Conservation (phyloP, 225 moss, liverwort and hornwort species). For the Pseudoscleropodium purum region DNA sequence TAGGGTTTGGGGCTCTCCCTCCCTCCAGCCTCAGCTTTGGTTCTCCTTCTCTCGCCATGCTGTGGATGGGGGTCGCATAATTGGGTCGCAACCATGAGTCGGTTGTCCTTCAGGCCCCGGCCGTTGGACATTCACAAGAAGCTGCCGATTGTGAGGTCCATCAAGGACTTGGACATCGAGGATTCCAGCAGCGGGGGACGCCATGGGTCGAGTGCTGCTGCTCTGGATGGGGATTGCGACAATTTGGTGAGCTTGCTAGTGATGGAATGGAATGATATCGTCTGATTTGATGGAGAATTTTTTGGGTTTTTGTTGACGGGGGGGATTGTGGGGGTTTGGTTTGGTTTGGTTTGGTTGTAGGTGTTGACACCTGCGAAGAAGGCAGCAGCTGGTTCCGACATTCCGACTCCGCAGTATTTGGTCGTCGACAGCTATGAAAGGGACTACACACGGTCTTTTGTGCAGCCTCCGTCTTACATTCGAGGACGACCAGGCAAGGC, state of each 20-base stretch:
- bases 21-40: not conserved
- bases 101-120: slow-evolving; percentile 99
- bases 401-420: slow-evolving; percentile 90
- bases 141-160: slow-evolving; percentile 95
- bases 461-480: slow-evolving; percentile 95
- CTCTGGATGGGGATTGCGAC: slow-evolving; percentile 81
- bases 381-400: slow-evolving; percentile 75
- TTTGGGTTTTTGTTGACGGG: not conserved
- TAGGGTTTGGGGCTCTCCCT: slow-evolving; percentile 19
- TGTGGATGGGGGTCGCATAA: not conserved
- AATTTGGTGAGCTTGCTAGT: slow-evolving; percentile 12
- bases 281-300: not conserved
- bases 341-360: slow-evolving; percentile 5
- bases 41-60: not conserved
- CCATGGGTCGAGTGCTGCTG: slow-evolving; percentile 36
- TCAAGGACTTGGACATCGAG: slow-evolving; percentile 97
- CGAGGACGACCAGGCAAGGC: slow-evolving; percentile 83
- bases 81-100: slow-evolving; percentile 74
- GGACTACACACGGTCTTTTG: slow-evolving; percentile 86
- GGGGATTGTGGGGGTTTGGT: not conserved
- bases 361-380: slow-evolving; percentile 75
- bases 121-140: slow-evolving; percentile 99
- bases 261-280: not conserved
- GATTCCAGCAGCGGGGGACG: slow-evolving; percentile 71
- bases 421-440: slow-evolving; percentile 95